Conservation (phyloP, 2,329 filamentous ascomycete species). For the Zymoseptoria crescenta region DNA sequence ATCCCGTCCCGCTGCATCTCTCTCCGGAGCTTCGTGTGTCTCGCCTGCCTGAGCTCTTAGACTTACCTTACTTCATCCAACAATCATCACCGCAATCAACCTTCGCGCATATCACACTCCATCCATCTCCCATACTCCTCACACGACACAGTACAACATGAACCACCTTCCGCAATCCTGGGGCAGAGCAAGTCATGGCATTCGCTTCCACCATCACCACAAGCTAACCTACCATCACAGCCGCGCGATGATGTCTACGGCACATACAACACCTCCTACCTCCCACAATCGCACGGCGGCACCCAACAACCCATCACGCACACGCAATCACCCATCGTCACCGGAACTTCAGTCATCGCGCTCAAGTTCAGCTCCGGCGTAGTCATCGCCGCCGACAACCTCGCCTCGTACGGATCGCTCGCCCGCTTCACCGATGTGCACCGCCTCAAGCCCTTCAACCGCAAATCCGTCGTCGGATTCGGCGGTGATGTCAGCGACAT, state of each 20-base stretch:
- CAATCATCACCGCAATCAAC: slow-evolving; percentile 2
- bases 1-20: slow-evolving; percentile 3
- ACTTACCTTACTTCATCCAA: too few relatives aligned
- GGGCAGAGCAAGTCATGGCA: slow-evolving; percentile 49
- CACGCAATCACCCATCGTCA: slow-evolving; percentile 88
- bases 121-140: background rate
- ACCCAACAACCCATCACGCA: slow-evolving; percentile 60
- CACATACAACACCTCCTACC: slow-evolving; percentile 79
- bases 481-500: slow-evolving; percentile 97
- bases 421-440: slow-evolving; percentile 96
- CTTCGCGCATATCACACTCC: background rate
- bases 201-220: slow-evolving; percentile 17
- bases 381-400: slow-evolving; percentile 92
- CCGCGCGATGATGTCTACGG: slow-evolving; percentile 97
- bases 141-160: slow-evolving; percentile 38
- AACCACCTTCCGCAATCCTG: slow-evolving; percentile 59
- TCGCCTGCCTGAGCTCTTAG: slow-evolving; percentile 4
- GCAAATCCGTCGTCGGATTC: slow-evolving; percentile 79
- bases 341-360: slow-evolving; percentile 88
- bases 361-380: slow-evolving; percentile 96
- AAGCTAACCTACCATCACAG: slow-evolving; percentile 46
- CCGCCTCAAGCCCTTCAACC: slow-evolving; percentile 82
- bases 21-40: slow-evolving; percentile 1
- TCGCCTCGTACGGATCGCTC: slow-evolving; percentile 92
- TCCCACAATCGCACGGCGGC: slow-evolving; percentile 52